These are phyloP conservation scores for Westerdykella ornata DNA, from an alignment of 2,329 filamentous ascomycete genomes.

Conservation along the genomic window DNA sequence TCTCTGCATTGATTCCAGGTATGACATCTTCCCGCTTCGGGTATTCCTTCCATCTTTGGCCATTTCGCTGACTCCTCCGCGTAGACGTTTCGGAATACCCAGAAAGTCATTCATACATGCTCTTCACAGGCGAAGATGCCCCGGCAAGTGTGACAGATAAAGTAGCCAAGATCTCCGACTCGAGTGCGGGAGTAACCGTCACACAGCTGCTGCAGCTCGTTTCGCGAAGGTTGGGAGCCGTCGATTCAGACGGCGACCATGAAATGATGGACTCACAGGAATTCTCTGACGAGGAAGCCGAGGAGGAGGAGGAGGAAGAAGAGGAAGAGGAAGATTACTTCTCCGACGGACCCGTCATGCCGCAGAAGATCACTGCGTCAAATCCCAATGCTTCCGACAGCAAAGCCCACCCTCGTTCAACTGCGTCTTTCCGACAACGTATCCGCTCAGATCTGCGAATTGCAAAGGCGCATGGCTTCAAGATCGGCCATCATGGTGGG, in stretches of 20 bases:
- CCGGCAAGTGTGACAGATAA: slow-evolving; percentile 39
- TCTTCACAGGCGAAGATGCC: slow-evolving; percentile 48
- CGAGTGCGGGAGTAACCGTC: slow-evolving; percentile 41
- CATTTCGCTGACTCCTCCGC: neutral
- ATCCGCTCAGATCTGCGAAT: slow-evolving; percentile 56
- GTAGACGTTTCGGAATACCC: slow-evolving; percentile 57
- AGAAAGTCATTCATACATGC: slow-evolving; percentile 49
- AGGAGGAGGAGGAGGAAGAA: slow-evolving; percentile 24
- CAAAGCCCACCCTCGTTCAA: slow-evolving; percentile 17
- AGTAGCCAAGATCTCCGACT: slow-evolving; percentile 43
- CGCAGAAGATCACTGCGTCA: slow-evolving; percentile 18
- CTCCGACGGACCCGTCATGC: slow-evolving; percentile 34
- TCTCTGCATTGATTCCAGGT: slow-evolving; percentile 37
- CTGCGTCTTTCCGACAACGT: slow-evolving; percentile 27
- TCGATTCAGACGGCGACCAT: slow-evolving; percentile 39
- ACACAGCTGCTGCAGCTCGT: slow-evolving; percentile 46
- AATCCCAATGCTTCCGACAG: neutral
- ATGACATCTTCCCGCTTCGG: slow-evolving; percentile 1
- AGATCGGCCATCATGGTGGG: slow-evolving; percentile 56
- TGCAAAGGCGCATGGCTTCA: slow-evolving; percentile 61
- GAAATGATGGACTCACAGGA: slow-evolving; percentile 38
- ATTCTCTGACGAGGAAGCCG: slow-evolving; percentile 25
- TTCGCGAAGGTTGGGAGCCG: slow-evolving; percentile 30
- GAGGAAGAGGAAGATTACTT: slow-evolving; percentile 34
- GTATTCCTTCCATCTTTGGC: neutral